These are phyloP conservation scores for Wickerhamomyces bisporus DNA, from an alignment of 805 yeast species.

Conservation along the genomic window DNA sequence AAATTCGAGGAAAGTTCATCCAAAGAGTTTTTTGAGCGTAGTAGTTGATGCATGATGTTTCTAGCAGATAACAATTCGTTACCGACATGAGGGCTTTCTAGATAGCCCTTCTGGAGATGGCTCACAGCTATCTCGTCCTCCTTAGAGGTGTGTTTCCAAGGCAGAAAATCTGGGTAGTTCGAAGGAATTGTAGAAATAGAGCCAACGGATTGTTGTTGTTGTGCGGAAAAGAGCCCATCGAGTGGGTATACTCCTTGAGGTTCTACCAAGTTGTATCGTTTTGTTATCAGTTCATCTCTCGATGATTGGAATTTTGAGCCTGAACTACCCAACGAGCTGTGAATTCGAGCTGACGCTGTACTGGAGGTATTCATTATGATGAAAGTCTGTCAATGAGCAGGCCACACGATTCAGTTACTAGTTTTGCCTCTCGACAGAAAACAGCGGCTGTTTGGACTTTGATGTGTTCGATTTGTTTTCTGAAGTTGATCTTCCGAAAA, in stretches of 20 bases:
- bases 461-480: no score
- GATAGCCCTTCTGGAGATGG: conserved; percentile 65
- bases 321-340: not conserved
- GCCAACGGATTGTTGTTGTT: not conserved
- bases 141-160: conserved; percentile 58
- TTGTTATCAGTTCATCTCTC: conserved; percentile 23
- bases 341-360: not conserved
- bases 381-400: not conserved
- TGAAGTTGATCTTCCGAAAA: no score
- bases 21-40: conserved; percentile 29
- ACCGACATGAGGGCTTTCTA: conserved; percentile 54
- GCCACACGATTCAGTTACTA: no score
- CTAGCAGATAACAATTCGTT: conserved; percentile 72
- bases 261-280: conserved; percentile 27
- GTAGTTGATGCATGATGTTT: conserved; percentile 38
- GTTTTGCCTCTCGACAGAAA: no score
- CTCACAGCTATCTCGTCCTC: conserved; percentile 52
- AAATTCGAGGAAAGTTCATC: conserved; percentile 46
- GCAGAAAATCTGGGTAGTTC: conserved; percentile 63
- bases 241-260: conserved; percentile 32
- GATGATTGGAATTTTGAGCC: conserved; percentile 5
- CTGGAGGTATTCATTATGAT: not conserved
- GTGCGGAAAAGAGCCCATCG: conserved; percentile 15
- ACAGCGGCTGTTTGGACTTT: no score
- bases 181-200: not conserved